phyloP scores from a whole-genome alignment of 2,329 filamentous ascomycete species.

The Claviceps sp. region DNA sequence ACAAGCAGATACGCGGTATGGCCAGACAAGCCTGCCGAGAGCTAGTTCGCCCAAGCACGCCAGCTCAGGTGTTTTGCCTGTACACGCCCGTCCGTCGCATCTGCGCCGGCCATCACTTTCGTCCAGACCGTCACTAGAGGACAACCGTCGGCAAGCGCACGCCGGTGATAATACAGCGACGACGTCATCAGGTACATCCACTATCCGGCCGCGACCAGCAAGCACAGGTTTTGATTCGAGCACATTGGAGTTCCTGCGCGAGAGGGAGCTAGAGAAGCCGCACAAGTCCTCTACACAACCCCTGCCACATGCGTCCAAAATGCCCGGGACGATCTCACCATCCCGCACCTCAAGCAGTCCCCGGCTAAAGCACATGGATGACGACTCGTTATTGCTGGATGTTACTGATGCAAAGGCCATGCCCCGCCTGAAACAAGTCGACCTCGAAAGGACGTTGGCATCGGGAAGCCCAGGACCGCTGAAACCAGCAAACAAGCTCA shows the following conservation, averaged over 20 bases:
- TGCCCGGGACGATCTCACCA: neutral
- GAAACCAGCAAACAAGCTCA: constrained; percentile 79
- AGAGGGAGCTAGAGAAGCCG: constrained; percentile 47
- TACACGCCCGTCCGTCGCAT: constrained; percentile 14
- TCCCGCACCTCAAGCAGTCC: neutral
- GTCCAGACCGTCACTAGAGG: constrained; percentile 10
- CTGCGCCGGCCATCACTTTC: constrained; percentile 11
- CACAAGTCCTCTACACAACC: constrained; percentile 13
- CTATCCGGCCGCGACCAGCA: constrained; percentile 50
- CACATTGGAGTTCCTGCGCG: constrained; percentile 62
- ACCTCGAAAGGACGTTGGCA: constrained; percentile 53
- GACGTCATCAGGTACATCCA: constrained; percentile 16
- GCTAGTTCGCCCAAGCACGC: neutral
- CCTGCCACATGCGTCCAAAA: neutral
- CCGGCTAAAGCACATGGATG: neutral
- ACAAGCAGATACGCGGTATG: constrained; percentile 10
- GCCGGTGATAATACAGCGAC: constrained; percentile 9
- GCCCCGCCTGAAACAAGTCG: constrained; percentile 30
- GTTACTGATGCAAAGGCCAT: constrained; percentile 54
- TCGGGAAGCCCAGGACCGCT: constrained; percentile 62
- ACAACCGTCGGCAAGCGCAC: constrained; percentile 11
- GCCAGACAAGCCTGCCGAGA: constrained; percentile 5
- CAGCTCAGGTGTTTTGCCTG: constrained; percentile 1
- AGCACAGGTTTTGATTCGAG: constrained; percentile 77
- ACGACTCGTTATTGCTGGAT: constrained; percentile 61